Percentiles rank a stretch among this genome's conserved stretches.
These are phyloP conservation scores for Scolecobasidium constrictum DNA, from an alignment of 2,329 filamentous ascomycete genomes.

Conservation along the genomic window DNA sequence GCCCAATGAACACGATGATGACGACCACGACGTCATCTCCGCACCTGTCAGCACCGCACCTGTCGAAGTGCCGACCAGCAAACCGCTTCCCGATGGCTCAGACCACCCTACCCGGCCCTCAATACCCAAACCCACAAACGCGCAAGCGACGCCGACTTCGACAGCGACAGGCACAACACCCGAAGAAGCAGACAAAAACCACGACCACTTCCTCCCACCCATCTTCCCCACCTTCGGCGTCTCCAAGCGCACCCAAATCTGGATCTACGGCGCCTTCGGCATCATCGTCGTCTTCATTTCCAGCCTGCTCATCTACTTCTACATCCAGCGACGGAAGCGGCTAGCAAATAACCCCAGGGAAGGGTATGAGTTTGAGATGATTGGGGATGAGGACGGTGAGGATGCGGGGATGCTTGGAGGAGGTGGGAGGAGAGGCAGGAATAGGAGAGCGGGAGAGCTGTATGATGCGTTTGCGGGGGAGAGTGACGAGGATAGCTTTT, in stretches of 20 bases:
- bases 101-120: slow-evolving; percentile 43
- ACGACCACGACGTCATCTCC: slow-evolving; percentile 56
- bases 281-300: slow-evolving; percentile 77
- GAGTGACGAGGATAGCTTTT: slow-evolving; percentile 60
- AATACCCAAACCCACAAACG: slow-evolving; percentile 43
- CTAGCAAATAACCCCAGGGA: slow-evolving; percentile 65
- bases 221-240: slow-evolving; percentile 86
- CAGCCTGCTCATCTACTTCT: slow-evolving; percentile 72
- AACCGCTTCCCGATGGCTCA: slow-evolving; percentile 34
- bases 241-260: slow-evolving; percentile 75
- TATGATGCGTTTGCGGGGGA: slow-evolving; percentile 97
- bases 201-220: slow-evolving; percentile 57
- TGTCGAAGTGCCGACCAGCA: slow-evolving; percentile 34
- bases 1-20: slow-evolving; percentile 73
- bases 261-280: slow-evolving; percentile 83
- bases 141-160: slow-evolving; percentile 13
- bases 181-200: slow-evolving; percentile 17
- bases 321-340: slow-evolving; percentile 62
- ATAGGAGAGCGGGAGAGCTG: slow-evolving; percentile 67
- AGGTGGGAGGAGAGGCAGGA: slow-evolving; percentile 22
- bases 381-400: slow-evolving; percentile 64
- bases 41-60: slow-evolving; percentile 51
- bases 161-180: slow-evolving; percentile 17
- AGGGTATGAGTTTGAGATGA: slow-evolving; percentile 87
- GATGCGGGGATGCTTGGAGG: slow-evolving; percentile 42